Conservation (phyloP, 2,329 filamentous ascomycete species). For the Pseudocercospora fuligena region DNA sequence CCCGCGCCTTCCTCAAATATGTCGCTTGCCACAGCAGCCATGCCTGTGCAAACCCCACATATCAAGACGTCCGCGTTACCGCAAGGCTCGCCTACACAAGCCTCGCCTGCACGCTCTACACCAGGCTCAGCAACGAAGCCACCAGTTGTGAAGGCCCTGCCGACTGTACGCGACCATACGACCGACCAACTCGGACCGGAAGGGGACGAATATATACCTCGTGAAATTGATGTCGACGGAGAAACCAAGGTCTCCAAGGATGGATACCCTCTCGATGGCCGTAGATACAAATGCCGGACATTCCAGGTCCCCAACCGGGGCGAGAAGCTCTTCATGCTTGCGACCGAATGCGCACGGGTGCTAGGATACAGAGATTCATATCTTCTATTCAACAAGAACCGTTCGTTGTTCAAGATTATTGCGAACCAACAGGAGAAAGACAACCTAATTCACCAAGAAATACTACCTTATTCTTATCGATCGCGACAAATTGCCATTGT, state of each 20-base stretch:
- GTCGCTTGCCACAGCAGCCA: slow-evolving; percentile 60
- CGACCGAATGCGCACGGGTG: slow-evolving; percentile 93
- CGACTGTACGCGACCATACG: slow-evolving; percentile 94
- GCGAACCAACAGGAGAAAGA: slow-evolving; percentile 96
- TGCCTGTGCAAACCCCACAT: slow-evolving; percentile 59
- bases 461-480: slow-evolving; percentile 94
- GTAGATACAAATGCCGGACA: slow-evolving; percentile 90
- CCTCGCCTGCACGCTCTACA: slow-evolving; percentile 75
- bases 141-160: slow-evolving; percentile 84
- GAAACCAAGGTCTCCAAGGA: slow-evolving; percentile 90
- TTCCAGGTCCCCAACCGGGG: slow-evolving; percentile 90
- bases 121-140: slow-evolving; percentile 69
- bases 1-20: slow-evolving; percentile 37
- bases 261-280: slow-evolving; percentile 78
- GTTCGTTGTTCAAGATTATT: slow-evolving; percentile 96
- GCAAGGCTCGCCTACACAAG: slow-evolving; percentile 61
- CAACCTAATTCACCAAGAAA: slow-evolving; percentile 91
- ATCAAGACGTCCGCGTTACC: slow-evolving; percentile 56
- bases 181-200: slow-evolving; percentile 90
- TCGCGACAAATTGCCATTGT: slow-evolving; percentile 99
- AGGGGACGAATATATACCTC: slow-evolving; percentile 91
- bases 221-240: slow-evolving; percentile 89
- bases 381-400: slow-evolving; percentile 96
- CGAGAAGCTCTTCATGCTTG: slow-evolving; percentile 97
- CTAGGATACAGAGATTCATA: slow-evolving; percentile 97